Evolutionary conservation across 768 basidiomycete species (phyloP), one percentile per base, ranked within the genome.

Genomic region (Neoboletus magnificus): DNA sequence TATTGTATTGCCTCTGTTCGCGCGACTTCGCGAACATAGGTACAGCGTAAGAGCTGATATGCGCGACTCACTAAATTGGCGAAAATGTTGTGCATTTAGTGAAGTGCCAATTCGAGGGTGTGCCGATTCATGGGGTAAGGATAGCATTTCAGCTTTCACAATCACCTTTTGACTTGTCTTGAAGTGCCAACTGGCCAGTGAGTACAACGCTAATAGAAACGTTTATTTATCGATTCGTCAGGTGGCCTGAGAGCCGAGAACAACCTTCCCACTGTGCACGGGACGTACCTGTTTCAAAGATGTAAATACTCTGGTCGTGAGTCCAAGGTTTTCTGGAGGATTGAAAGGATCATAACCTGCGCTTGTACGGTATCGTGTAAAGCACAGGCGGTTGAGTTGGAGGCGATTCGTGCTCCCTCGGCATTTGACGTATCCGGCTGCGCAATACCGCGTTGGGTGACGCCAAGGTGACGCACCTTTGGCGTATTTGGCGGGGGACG

Each of bases 391-490:
- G 13, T 15, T n/a, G 44, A 27, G 18, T 45, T 23, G 41, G 23
- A 15, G 23, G 16, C 41, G 20, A 10, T 7, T 27, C n/a, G 3
- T 27, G 3, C 25, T 41, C 15, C 9, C 20, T 43, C 27, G 33
- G 4, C 30, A 25, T 48, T 58, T 54, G 70, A 65, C 59, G 54
- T 60, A 58, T 62, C 54, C 50, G 54, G 48, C 40, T 58, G 30
- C 44, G 35, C 27, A 25, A 9, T 7, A 43, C 41, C 12, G 11
- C 29, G 52, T 45, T 46, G 41, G 32, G 33, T 35, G 33, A 33
- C 33, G 29, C 3, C 29, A 29, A 15, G 35, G 35, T 42, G 37
- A 25, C 7, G 48, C 20, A 23, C 8, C 18, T 30, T 47, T 42
- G 37, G 48, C 41, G 27, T 39, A n/a, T 23, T 36, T 50, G 22